Evolutionary conservation across 495 filamentous ascomycete species (phyloP).

Genomic region (Letharia lupina): DNA sequence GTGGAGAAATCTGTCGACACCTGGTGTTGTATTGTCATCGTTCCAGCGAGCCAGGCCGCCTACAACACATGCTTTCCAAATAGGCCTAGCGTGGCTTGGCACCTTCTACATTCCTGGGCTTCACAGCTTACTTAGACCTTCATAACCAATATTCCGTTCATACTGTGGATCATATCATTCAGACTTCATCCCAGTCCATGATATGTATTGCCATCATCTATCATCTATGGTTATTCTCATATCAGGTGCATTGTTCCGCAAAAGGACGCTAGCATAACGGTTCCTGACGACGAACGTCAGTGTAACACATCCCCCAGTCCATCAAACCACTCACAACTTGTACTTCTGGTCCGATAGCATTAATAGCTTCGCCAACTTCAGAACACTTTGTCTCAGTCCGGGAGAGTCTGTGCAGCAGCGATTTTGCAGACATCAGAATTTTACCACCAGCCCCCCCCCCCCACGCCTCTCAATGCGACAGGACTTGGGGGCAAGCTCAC

Average conservation of each 20-base stretch:
- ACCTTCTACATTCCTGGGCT: no score
- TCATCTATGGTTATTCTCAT: not conserved
- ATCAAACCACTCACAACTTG: not conserved
- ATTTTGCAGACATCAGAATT: not conserved
- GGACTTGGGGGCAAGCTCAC: constrained; percentile 1
- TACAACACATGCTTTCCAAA: no score
- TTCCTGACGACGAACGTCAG: constrained; percentile 8
- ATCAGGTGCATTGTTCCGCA: constrained; percentile 9
- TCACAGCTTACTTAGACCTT: no score
- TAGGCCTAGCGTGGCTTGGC: no score
- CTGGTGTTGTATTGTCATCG: no score
- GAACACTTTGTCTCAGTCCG: not conserved
- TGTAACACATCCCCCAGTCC: not conserved
- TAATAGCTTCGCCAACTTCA: not conserved
- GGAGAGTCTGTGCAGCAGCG: not conserved
- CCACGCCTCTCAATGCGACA: constrained; percentile 14
- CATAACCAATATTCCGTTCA: no score
- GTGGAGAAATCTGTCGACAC: no score
- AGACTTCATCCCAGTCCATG: no score
- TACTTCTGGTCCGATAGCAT: not conserved
- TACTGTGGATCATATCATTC: no score
- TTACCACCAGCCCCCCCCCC: not conserved
- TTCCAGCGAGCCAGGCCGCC: no score
- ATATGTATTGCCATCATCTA: not conserved
- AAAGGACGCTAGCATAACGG: constrained; percentile 9